Evolutionary conservation across 1,284 basidiomycete species (phyloP).

Genomic region (Sporisorium iseilematis-ciliati): DNA sequence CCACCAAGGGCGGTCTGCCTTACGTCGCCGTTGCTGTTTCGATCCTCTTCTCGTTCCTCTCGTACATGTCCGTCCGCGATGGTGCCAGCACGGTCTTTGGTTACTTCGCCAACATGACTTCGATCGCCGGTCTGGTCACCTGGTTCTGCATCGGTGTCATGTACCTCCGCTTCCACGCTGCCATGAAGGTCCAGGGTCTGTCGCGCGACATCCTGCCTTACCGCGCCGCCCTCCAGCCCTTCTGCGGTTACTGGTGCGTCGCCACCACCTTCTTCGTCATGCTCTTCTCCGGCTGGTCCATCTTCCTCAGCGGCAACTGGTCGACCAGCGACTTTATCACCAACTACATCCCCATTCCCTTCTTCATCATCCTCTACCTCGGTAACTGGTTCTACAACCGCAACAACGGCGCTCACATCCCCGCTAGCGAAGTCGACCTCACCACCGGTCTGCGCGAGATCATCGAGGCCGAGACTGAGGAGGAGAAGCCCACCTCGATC

Average conservation of each 20-base stretch:
- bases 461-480: constrained; percentile 47
- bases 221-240: constrained; percentile 71
- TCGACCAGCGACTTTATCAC: constrained; percentile 76
- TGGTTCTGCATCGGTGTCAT: constrained; percentile 86
- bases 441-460: constrained; percentile 72
- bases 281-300: constrained; percentile 70
- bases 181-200: constrained; percentile 76
- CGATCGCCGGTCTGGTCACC: constrained; percentile 79
- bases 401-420: constrained; percentile 65
- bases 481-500: constrained; percentile 47
- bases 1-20: constrained; percentile 81
- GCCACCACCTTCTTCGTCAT: constrained; percentile 51
- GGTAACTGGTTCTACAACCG: constrained; percentile 74
- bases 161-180: constrained; percentile 80
- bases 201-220: constrained; percentile 73
- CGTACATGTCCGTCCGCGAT: constrained; percentile 74
- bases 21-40: constrained; percentile 79
- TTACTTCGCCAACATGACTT: constrained; percentile 75
- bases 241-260: constrained; percentile 54
- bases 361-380: constrained; percentile 82
- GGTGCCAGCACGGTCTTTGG: constrained; percentile 75
- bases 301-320: constrained; percentile 65
- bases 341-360: constrained; percentile 80
- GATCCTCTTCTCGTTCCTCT: constrained; percentile 76
- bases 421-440: constrained; percentile 72